These are phyloP conservation scores for Aspergillus baeticus DNA, from an alignment of 495 filamentous ascomycete species.

Conservation along the genomic window DNA sequence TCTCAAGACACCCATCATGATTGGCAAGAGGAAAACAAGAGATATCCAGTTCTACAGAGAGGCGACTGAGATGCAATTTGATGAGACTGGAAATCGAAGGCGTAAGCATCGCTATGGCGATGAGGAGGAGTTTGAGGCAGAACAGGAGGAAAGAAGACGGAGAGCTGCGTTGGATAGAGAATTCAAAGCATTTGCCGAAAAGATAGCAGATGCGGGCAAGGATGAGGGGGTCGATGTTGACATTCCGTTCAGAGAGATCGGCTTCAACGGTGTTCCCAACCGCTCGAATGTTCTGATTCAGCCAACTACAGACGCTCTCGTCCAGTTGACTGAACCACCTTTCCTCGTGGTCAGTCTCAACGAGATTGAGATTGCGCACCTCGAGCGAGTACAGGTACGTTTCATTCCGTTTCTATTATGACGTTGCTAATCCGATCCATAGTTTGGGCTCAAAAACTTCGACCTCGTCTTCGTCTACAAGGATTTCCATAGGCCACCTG, in stretches of 20 bases:
- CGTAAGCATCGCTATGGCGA: slow-evolving; percentile 98
- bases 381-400: slow-evolving; percentile 85
- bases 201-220: slow-evolving; percentile 89
- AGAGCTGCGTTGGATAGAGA: slow-evolving; percentile 88
- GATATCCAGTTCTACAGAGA: slow-evolving; percentile 99
- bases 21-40: slow-evolving; percentile 98
- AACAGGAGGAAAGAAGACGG: slow-evolving; percentile 93
- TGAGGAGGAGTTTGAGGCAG: slow-evolving; percentile 97
- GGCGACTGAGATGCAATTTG: slow-evolving; percentile 97
- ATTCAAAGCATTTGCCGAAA: slow-evolving; percentile 97
- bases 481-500: slow-evolving; percentile 82
- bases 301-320: slow-evolving; percentile 96
- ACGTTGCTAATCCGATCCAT: slow-evolving; percentile 18
- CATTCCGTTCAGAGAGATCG: slow-evolving; percentile 93
- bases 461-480: slow-evolving; percentile 98
- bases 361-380: slow-evolving; percentile 93
- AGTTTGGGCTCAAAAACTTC: slow-evolving; percentile 98
- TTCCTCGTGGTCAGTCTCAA: slow-evolving; percentile 93
- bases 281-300: slow-evolving; percentile 92
- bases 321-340: slow-evolving; percentile 94
- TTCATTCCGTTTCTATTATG: neutral
- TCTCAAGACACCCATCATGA: slow-evolving; percentile 95
- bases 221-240: slow-evolving; percentile 85
- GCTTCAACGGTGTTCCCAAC: slow-evolving; percentile 94
- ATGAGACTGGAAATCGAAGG: slow-evolving; percentile 97